Percentiles rank a stretch among this genome's conserved stretches.
These are phyloP conservation scores for Saccharomyces jurei DNA, from an alignment of 805 yeast genomes.

Conservation along the genomic window DNA sequence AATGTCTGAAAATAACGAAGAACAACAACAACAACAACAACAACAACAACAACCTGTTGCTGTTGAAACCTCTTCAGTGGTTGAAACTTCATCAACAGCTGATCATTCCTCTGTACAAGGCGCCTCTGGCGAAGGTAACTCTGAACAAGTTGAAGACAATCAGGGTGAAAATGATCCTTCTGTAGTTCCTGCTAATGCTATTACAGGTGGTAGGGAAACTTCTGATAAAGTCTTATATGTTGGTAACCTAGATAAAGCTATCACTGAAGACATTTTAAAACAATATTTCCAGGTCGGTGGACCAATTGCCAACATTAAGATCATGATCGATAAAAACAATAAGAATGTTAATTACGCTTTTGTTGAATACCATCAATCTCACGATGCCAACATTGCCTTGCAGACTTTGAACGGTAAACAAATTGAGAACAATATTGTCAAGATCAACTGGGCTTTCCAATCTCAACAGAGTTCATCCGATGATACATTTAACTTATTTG, in stretches of 20 bases:
- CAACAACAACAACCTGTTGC: neutral
- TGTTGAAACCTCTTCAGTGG: neutral
- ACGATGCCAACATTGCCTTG: conserved; percentile 55
- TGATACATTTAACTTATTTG: conserved; percentile 65
- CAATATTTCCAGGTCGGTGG: conserved; percentile 59
- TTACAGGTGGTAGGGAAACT: conserved; percentile 74
- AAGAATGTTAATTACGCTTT: conserved; percentile 76
- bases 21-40: neutral
- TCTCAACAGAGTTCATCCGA: conserved; percentile 58
- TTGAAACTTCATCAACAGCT: neutral
- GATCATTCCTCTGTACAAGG: neutral
- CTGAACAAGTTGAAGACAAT: conserved; percentile 2
- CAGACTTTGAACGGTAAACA: conserved; percentile 51
- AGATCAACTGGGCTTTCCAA: conserved; percentile 78
- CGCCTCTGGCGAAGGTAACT: neutral
- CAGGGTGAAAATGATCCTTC: conserved; percentile 10
- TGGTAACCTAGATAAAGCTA: conserved; percentile 59
- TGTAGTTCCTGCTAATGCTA: conserved; percentile 56
- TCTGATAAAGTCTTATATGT: conserved; percentile 69
- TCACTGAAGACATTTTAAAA: conserved; percentile 53
- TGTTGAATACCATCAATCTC: conserved; percentile 57
- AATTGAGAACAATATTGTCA: conserved; percentile 48
- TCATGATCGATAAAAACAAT: conserved; percentile 67
- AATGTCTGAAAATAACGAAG: neutral
- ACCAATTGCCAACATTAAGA: conserved; percentile 54